These are phyloP conservation scores for Arthroderma sp. DNA, from an alignment of 2,329 filamentous ascomycete species.

Conservation along the genomic window DNA sequence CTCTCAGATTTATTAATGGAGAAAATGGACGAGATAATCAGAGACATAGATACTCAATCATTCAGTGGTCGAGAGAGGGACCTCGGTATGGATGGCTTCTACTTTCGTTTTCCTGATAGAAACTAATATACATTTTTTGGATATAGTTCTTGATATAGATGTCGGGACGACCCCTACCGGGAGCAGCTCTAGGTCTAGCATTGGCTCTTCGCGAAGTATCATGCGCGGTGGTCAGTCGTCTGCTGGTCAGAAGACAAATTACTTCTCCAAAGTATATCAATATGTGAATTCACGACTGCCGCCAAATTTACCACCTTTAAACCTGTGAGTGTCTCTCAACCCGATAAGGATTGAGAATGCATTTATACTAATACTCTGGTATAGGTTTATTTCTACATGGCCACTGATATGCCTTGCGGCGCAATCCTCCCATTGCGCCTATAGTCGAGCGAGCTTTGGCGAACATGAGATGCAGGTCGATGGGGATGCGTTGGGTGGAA, in stretches of 20 bases:
- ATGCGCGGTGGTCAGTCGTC: not conserved
- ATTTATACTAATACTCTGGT: constrained; percentile 2
- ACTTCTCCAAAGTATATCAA: constrained; percentile 63
- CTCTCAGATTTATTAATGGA: constrained; percentile 46
- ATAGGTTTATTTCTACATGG: constrained; percentile 59
- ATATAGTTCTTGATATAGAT: constrained; percentile 2
- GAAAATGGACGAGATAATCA: constrained; percentile 56
- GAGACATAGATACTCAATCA: constrained; percentile 54
- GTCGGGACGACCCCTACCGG: not conserved
- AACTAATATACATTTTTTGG: constrained; percentile 1
- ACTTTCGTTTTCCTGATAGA: constrained; percentile 1
- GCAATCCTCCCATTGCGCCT: constrained; percentile 62
- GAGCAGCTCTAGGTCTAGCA: too few species aligned
- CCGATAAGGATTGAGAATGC: not conserved
- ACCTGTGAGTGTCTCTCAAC: constrained; percentile 39
- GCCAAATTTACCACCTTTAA: constrained; percentile 51
- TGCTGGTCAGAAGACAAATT: constrained; percentile 37
- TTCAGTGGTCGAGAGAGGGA: constrained; percentile 35
- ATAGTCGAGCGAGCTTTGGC: constrained; percentile 48
- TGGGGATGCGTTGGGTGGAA: constrained; percentile 59
- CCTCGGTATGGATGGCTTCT: constrained; percentile 12
- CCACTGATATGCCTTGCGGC: constrained; percentile 67
- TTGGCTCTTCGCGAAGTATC: too few species aligned
- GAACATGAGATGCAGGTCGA: constrained; percentile 58
- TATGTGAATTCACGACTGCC: constrained; percentile 69